Base-by-base conservation (phyloP, 2,329 filamentous ascomycete genomes). In the Paecilomyces variotii region DNA sequence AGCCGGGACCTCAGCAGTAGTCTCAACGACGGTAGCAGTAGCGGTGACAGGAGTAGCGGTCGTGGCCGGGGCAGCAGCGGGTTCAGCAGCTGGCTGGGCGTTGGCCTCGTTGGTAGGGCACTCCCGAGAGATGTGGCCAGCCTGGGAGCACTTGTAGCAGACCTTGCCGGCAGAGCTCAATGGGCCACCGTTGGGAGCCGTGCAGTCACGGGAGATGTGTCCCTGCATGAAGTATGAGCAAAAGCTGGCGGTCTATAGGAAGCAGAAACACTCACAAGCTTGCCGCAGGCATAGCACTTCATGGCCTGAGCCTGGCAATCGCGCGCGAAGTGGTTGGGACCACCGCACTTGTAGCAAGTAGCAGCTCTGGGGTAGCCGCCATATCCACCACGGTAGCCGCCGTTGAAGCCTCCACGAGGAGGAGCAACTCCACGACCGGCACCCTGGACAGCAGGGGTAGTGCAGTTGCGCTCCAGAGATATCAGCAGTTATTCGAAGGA, bases 281-380 rank as follows among this genome's bases (percentile, higher is more conserved):
- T 96, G 74, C 92, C 92, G 74, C 92, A 97, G 65, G 92, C 92
- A 72, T 96, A 97, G 83, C 92, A 97, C 81, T 97, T 97, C 91
- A 96, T 96, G 63, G 91, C 90, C 78, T 96, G 91, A 67, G 94
- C 92, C 82, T 97, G 94, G 83, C 94, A 99, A 72, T 99, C 94
- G 65, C 94, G 89, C 64, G 94, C 94, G 73, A 96, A 99, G 80
- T 99, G 94, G 83, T 99, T 99, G 60, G 94, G 94, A 34, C 93
- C 85, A 67, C 85, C 85, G 65, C 85, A 87, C 78, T 87, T 87
- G 80, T 87, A 87, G 79, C 85, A 87, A 59, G 82, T 86, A 26
- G 84, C 83, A 62, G 84, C 78, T 60, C 84, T 82, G 60, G 77
- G 73, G 61, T 76, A 78, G 57, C 74, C 75, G 68, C 82, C 81